Conservation (phyloP, 768 basidiomycete genomes). For the Kwoniella pini region DNA sequence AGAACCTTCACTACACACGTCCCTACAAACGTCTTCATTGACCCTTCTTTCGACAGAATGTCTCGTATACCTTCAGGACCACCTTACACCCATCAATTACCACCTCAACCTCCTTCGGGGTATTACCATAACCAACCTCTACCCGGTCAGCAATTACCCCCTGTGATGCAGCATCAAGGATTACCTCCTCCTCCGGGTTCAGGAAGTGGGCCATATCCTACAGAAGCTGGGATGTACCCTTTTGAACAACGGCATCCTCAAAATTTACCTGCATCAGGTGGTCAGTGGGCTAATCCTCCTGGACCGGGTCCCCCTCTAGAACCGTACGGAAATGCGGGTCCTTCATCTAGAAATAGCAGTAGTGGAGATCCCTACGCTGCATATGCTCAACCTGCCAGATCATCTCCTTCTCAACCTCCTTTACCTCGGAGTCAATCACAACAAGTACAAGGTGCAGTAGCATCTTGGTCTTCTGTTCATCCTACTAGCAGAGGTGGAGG, state of each 20-base stretch:
- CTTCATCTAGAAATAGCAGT: not conserved
- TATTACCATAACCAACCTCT: conserved; percentile 6
- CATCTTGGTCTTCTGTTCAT: conserved; percentile 28
- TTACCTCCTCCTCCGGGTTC: not conserved
- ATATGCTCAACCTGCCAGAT: conserved; percentile 22
- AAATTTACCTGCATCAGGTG: not conserved
- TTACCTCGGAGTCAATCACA: conserved; percentile 1
- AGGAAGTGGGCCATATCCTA: conserved; percentile 6
- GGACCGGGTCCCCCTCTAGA: conserved; percentile 2
- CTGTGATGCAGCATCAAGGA: conserved; percentile 11
- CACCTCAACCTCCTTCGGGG: not conserved
- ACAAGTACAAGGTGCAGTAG: not conserved
- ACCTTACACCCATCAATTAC: conserved; percentile 11
- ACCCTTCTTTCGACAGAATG: not conserved
- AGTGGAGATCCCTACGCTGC: conserved; percentile 13
- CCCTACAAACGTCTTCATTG: no score
- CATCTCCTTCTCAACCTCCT: conserved; percentile 15
- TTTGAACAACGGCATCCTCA: conserved; percentile 17
- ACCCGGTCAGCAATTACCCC: not conserved
- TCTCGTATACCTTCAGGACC: conserved; percentile 22
- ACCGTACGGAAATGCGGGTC: conserved; percentile 16
- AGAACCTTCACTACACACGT: no score
- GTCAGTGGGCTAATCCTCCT: conserved; percentile 1
- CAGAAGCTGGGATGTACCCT: conserved; percentile 16
- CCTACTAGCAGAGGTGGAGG: conserved; percentile 13